phyloP scores from a whole-genome alignment of 2,329 filamentous ascomycete genomes.

The Neonectria coccinea region DNA sequence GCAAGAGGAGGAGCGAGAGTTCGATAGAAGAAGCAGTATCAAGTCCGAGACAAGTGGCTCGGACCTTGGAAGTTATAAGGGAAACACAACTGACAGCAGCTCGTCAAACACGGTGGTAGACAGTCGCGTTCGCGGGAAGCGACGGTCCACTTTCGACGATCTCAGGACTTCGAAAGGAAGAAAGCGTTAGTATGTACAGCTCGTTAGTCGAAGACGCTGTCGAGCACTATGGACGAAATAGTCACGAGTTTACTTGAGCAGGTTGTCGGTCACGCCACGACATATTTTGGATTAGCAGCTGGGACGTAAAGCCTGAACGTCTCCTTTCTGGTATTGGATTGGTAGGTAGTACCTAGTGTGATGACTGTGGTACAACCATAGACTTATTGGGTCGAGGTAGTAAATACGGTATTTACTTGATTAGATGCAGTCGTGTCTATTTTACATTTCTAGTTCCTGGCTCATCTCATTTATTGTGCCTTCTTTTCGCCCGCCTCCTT shows the following conservation, averaged over 20 bases:
- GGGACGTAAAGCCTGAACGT: neutral
- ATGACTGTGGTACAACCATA: neutral
- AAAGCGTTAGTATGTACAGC: neutral
- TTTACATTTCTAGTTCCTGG: conserved; percentile 17
- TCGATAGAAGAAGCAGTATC: neutral
- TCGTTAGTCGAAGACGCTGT: neutral
- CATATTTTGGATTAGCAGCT: neutral
- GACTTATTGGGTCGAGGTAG: neutral
- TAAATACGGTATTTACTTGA: conserved; percentile 18
- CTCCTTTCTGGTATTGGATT: neutral
- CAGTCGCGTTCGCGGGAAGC: neutral
- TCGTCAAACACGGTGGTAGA: neutral
- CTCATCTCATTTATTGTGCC: conserved; percentile 41
- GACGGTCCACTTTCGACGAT: neutral
- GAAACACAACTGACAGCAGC: neutral
- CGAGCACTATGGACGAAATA: neutral
- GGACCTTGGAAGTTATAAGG: neutral
- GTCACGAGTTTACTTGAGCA: neutral
- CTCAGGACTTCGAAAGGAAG: neutral
- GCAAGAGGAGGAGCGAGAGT: neutral
- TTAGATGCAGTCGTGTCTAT: conserved; percentile 33
- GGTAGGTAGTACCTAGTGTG: neutral
- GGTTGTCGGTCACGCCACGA: neutral
- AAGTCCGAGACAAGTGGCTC: neutral
- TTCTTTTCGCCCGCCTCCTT: conserved; percentile 56